These are phyloP conservation scores for Rhodamnia argentea DNA, from an alignment of 345 rosid species.

Conservation along the genomic window DNA sequence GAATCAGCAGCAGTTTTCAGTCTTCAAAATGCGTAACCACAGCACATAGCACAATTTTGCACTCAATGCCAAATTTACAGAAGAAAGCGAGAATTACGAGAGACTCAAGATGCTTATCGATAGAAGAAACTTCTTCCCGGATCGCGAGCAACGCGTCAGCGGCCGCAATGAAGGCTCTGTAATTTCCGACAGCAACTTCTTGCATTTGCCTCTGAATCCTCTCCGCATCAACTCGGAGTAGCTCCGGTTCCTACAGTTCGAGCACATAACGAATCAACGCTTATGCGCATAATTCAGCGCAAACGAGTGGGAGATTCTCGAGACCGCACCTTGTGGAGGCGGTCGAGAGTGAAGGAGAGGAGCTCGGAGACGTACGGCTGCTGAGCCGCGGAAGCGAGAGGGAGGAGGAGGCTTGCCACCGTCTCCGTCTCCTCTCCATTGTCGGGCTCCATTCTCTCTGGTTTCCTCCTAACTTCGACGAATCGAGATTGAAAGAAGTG, in stretches of 20 bases:
- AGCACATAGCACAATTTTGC: neutral
- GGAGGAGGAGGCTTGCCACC: slow-evolving; percentile 35
- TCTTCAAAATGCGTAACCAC: neutral
- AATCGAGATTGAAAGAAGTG: neutral
- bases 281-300: neutral
- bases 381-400: slow-evolving; percentile 74
- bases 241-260: slow-evolving; percentile 71
- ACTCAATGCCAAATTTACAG: neutral
- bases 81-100: slow-evolving; percentile 32
- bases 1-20: neutral
- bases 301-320: neutral
- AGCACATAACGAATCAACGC: neutral
- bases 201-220: slow-evolving; percentile 97
- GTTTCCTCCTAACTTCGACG: neutral
- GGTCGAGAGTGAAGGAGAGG: slow-evolving; percentile 97
- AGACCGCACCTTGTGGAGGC: slow-evolving; percentile 72
- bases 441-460: neutral
- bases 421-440: slow-evolving; percentile 26
- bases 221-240: slow-evolving; percentile 91
- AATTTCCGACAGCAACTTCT: slow-evolving; percentile 90
- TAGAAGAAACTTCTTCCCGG: slow-evolving; percentile 71
- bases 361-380: slow-evolving; percentile 97
- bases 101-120: slow-evolving; percentile 85
- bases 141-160: slow-evolving; percentile 87
- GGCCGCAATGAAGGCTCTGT: slow-evolving; percentile 91